A percentile compares a stretch with the other conserved stretches of the same genome.
phyloP scores from a whole-genome alignment of 176 grass and related monocot species.

The Triticum turgidum region DNA sequence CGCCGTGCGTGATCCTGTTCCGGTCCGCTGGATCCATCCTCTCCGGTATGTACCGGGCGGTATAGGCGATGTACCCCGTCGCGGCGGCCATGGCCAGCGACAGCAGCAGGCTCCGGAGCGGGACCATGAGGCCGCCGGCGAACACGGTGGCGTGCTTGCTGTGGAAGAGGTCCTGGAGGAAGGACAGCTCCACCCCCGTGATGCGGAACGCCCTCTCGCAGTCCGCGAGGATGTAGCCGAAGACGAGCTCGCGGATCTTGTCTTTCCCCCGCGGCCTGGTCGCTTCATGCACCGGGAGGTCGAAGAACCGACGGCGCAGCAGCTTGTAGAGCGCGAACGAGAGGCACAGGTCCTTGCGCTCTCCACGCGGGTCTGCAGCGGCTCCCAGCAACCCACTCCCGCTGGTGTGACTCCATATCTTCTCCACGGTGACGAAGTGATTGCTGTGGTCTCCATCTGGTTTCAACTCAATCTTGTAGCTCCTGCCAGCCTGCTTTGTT shows the following conservation, averaged over 20 bases:
- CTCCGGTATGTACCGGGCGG: not conserved
- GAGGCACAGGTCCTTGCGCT: slow-evolving; percentile 33
- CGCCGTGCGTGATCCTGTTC: not conserved
- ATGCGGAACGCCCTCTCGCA: slow-evolving; percentile 26
- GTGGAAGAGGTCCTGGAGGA: slow-evolving; percentile 32
- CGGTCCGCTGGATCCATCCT: not conserved
- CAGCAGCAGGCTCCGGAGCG: not conserved
- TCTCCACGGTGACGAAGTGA: slow-evolving; percentile 22
- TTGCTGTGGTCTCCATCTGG: not conserved
- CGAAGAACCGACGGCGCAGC: slow-evolving; percentile 26
- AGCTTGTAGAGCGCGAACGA: slow-evolving; percentile 37
- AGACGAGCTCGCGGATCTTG: slow-evolving; percentile 3
- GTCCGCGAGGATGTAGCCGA: not conserved
- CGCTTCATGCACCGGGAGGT: slow-evolving; percentile 18
- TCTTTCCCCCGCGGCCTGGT: not conserved
- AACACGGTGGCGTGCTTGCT: slow-evolving; percentile 28
- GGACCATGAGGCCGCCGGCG: not conserved
- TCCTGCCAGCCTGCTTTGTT: too few relatives aligned
- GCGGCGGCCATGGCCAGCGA: not conserved
- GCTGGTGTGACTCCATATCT: slow-evolving; percentile 6
- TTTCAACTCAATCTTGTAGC: too few relatives aligned
- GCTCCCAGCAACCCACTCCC: not conserved
- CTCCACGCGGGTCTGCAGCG: not conserved
- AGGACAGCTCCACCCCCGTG: slow-evolving; percentile 16
- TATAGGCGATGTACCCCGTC: not conserved